Conservation (phyloP, 352 stramenopile species). For the Globisporangium solare region DNA sequence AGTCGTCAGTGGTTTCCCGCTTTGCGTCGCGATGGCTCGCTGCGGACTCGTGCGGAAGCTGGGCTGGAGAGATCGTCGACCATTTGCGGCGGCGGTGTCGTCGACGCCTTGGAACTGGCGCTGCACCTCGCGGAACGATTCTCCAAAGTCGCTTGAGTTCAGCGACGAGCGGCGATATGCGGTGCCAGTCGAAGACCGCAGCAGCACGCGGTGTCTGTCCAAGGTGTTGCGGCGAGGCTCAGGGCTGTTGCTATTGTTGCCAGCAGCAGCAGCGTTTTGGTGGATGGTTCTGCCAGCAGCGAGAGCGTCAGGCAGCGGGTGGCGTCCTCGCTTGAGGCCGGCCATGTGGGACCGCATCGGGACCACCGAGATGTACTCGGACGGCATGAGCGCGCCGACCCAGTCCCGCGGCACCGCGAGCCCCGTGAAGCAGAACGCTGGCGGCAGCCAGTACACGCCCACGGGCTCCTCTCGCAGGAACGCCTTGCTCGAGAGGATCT, state of each 20-base stretch:
- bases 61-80: too few species aligned
- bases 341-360: slow-evolving; percentile 28
- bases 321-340: neutral
- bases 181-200: too few species aligned
- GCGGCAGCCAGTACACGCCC: slow-evolving; percentile 57
- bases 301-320: neutral
- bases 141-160: too few species aligned
- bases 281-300: neutral
- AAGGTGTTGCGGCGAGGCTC: too few species aligned
- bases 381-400: slow-evolving; percentile 60
- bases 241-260: too few species aligned
- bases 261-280: too few species aligned
- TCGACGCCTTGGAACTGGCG: too few species aligned
- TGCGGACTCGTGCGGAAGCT: too few species aligned
- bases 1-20: slow-evolving; percentile 20
- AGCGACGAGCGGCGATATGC: too few species aligned
- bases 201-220: too few species aligned
- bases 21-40: slow-evolving; percentile 1
- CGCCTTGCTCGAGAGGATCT: slow-evolving; percentile 35
- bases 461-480: slow-evolving; percentile 52
- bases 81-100: too few species aligned
- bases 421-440: slow-evolving; percentile 34
- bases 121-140: too few species aligned
- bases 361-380: slow-evolving; percentile 62
- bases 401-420: slow-evolving; percentile 55